These are phyloP conservation scores for Claviceps paspali DNA, from an alignment of 2,329 filamentous ascomycete genomes.

Conservation along the genomic window DNA sequence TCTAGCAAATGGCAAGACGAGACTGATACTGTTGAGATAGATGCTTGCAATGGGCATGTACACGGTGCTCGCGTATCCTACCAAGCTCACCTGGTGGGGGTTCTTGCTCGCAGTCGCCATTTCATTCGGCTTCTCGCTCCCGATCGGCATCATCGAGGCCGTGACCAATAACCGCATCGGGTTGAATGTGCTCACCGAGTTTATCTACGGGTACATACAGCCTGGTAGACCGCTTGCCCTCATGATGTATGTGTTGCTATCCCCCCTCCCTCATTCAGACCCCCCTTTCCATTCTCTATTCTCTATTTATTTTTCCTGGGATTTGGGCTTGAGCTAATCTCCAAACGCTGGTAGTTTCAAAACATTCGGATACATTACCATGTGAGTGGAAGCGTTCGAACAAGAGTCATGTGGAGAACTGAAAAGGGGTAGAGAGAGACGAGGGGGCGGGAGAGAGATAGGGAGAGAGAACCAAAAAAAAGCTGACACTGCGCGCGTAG, in stretches of 20 bases:
- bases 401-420: too few species aligned
- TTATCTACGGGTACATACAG: conserved; percentile 61
- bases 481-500: too few species aligned
- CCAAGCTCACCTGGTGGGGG: conserved; percentile 57
- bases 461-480: too few species aligned
- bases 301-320: background rate
- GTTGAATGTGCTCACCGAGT: conserved; percentile 61
- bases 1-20: too few species aligned
- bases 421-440: too few species aligned
- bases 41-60: conserved; percentile 39
- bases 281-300: too few species aligned
- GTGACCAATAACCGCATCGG: conserved; percentile 57
- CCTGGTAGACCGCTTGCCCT: conserved; percentile 56
- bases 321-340: background rate
- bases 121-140: conserved; percentile 47
- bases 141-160: conserved; percentile 55
- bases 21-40: conserved; percentile 14
- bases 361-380: conserved; percentile 47
- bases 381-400: conserved; percentile 26
- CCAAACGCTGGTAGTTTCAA: conserved; percentile 31
- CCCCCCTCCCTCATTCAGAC: background rate
- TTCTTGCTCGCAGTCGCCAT: conserved; percentile 53
- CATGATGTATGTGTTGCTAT: conserved; percentile 42
- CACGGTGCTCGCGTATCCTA: conserved; percentile 44
- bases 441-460: too few species aligned